Base-by-base conservation (phyloP, 495 filamentous ascomycete species). In the Elaphomyces granulatus region DNA sequence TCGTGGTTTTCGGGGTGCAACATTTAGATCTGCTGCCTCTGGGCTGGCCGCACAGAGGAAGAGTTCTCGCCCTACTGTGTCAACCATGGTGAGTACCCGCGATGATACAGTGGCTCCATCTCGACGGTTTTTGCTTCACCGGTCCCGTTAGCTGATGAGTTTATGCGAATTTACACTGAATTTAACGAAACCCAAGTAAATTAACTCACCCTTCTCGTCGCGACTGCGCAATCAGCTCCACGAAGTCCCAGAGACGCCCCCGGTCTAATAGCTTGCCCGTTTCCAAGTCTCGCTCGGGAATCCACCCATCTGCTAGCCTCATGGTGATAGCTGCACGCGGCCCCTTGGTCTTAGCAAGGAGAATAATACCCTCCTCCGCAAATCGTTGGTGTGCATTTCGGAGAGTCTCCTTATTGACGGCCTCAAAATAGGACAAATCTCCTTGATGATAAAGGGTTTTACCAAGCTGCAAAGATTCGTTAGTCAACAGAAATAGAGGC, bases 361-460 rank as follows among this genome's bases (percentile, higher is more conserved):
- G 59, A 46, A 95, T 70, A 40, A 95, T 93, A 12, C 85, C 86
- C 47, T 94, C 87, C 51, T 94, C 86, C 43, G 84, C 76, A 58
- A 92, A 94, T 16, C 83, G 78, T 43, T 77, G 68, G 58, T 84
- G 94, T 2, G 84, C 79, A 54, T 96, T 98, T 46, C 87, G 92
- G 37, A 98, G 74, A 1, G 86, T 87, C 54, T 96, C 87, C 42
- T 94, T 94, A 66, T 96, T 98, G 46, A 98, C 90, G 4, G 90
- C 86, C 60, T 98, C 90, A 47, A 94, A 94, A 56, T 98, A 96
- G 16, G 78, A 83, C 18, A 98, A 74, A 50, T 95, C 87, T 21
- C 90, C 90, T 68, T 98, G 90, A 55, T 96, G 87, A 53, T 94
- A 98, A 6, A 98, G 66, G 0, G 90, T 95, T 68, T 98, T 98